Base-by-base conservation (phyloP, 176 grass and related monocot genomes). In the Oryza glumipatula region DNA sequence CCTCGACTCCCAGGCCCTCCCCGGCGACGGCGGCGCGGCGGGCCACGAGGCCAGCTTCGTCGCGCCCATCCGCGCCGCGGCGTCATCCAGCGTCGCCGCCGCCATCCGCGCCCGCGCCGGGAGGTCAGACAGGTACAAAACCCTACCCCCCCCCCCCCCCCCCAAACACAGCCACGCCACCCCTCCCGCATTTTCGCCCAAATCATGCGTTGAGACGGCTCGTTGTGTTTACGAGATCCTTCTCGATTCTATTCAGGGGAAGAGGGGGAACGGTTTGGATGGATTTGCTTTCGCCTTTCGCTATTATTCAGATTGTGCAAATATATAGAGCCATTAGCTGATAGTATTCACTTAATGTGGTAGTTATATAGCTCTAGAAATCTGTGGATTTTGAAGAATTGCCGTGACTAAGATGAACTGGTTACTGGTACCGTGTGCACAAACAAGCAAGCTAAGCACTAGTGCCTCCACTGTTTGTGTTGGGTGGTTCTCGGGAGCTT, bases 101-200 rank as follows among this genome's bases (percentile, higher is more conserved):
- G 93, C 93, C 58, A 78, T 56, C 12, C 82, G 91, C 56, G 86
- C 84, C 78, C 65, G 89, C 70, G 87, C 77, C 19, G 4, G 80
- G 26, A 85, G 90, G 69, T 92, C 87, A 67, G 96, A 98, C 89
- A 91, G 96, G 96, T 98, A 60, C 47, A 28, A 36, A 80, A 56
- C n/a, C 64, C 45, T 69, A 76, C 1, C 6, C 6, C 38, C 24
- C 21, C 15, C 5, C 51, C 14, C 1, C 47, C 14, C 28, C 28
- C 28, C 28, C 28, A 28, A 30, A 30, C 28, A 35, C 33, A 3
- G 33, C 33, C 33, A 35, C 33, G 51, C 51, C 51, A 56, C 39
- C 28, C 38, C 67, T 56, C n/a, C 68, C 22, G 3, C 36, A 51
- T 78, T 56, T 4, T 35, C 65, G 39, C 68, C 28, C n/a, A 39